phyloP scores from a whole-genome alignment of 2,329 filamentous ascomycete genomes.

The Colletotrichum simmondsii region DNA sequence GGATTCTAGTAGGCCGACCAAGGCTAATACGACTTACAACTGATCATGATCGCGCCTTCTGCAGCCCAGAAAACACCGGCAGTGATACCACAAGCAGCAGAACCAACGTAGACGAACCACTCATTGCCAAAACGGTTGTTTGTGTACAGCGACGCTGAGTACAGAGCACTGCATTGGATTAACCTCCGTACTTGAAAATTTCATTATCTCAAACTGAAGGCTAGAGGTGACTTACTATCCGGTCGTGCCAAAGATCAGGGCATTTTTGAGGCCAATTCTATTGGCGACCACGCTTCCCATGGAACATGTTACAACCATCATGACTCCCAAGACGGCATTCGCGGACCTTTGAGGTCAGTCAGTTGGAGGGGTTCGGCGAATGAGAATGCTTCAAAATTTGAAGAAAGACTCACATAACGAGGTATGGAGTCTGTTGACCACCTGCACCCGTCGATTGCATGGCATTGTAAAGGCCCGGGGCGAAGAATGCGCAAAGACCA shows the following conservation, averaged over 20 bases:
- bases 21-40: conserved; percentile 9
- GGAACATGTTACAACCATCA: conserved; percentile 20
- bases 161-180: conserved; percentile 35
- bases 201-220: not conserved
- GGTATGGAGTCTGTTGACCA: conserved; percentile 42
- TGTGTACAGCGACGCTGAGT: conserved; percentile 48
- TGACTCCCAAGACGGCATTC: conserved; percentile 12
- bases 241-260: conserved; percentile 18
- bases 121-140: conserved; percentile 45
- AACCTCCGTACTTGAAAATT: too few relatives aligned
- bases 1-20: rapidly evolving
- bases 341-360: not conserved
- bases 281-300: conserved; percentile 21
- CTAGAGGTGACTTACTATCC: conserved; percentile 4
- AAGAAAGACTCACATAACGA: conserved; percentile 39
- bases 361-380: not conserved
- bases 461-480: conserved; percentile 44
- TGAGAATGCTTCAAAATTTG: too few relatives aligned
- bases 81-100: conserved; percentile 38
- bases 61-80: conserved; percentile 41
- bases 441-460: conserved; percentile 45
- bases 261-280: conserved; percentile 10
- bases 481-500: conserved; percentile 40
- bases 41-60: conserved; percentile 42
- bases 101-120: conserved; percentile 38